Base-by-base conservation (phyloP, 2,329 filamentous ascomycete genomes). In the Calycina herbarum region DNA sequence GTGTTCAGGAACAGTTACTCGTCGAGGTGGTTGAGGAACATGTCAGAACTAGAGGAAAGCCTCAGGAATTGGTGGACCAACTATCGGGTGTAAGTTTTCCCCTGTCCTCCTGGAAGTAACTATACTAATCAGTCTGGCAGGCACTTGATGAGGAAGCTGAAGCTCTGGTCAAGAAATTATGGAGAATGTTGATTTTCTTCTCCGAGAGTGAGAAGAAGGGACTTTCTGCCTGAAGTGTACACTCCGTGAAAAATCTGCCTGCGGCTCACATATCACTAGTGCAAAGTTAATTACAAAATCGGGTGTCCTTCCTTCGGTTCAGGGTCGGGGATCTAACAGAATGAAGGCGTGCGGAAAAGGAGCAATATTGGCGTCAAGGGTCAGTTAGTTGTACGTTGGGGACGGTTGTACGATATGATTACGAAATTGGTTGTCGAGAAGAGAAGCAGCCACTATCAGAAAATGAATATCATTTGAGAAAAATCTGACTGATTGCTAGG, bases 171-270 rank as follows among this genome's bases (percentile, higher is more conserved):
- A 96, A 93, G 86, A 98, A 97, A 81, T 85, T 99, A 42, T 99
- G 95, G 95, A 88, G 94, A 61, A 96, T 98, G 93, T 89, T 97
- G 65, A 96, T 98, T 74, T 98, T 97, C 86, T 97, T 94, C 74
- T 95, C 92, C 5, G 94, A 98, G 79, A 92, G 90, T 74, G 94
- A 97, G 84, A 96, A 95, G 81, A 84, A 93, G 69, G 94, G 94
- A 1, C 82, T 97, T 67, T 90, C 90, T 24, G 86, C 88, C 60
- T 92, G 42, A 61, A 29, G 20, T 24, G n/a, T 51, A 51, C 42
- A 51, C n/a, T 51, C 45, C 45, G 45, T 24, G 45, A 51, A 24
- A 10, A 51, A n/a, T 51, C 17, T 51, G 35, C 45, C 20, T 24
- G 6, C 45, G 45, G 45, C 45, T 51, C 45, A 51, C 45, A 51